Conservation (phyloP, 331 rosid genomes). For the Malus hybrid region DNA sequence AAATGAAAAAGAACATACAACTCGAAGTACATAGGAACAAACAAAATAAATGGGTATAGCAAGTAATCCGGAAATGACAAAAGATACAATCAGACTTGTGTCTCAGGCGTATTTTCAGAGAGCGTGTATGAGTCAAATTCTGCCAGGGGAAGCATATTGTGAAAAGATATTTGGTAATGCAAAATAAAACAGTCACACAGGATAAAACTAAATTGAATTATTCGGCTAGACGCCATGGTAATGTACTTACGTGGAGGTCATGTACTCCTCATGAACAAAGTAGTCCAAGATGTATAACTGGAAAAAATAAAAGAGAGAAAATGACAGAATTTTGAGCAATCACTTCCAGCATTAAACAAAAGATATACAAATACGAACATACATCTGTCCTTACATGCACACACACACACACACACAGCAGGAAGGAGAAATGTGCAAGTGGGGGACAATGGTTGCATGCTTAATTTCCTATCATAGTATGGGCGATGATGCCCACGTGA, state of each 20-base stretch:
- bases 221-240: background rate
- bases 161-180: background rate
- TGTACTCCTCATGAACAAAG: conserved; percentile 86
- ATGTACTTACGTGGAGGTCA: conserved; percentile 94
- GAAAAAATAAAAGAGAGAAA: conserved; percentile 1
- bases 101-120: background rate
- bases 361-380: background rate
- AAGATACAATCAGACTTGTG: background rate
- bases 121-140: background rate
- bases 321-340: conserved; percentile 7
- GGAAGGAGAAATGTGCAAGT: background rate
- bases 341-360: conserved; percentile 3
- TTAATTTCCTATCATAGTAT: background rate
- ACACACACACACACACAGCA: background rate
- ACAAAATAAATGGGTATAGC: background rate
- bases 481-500: background rate
- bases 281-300: conserved; percentile 90
- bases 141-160: background rate
- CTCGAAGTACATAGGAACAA: background rate
- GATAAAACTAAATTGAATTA: background rate
- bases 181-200: background rate
- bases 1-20: background rate
- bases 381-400: background rate
- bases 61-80: background rate
- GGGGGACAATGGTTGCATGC: background rate